Conservation (phyloP, 345 rosid species). For the Eucalyptus fibrosa region DNA sequence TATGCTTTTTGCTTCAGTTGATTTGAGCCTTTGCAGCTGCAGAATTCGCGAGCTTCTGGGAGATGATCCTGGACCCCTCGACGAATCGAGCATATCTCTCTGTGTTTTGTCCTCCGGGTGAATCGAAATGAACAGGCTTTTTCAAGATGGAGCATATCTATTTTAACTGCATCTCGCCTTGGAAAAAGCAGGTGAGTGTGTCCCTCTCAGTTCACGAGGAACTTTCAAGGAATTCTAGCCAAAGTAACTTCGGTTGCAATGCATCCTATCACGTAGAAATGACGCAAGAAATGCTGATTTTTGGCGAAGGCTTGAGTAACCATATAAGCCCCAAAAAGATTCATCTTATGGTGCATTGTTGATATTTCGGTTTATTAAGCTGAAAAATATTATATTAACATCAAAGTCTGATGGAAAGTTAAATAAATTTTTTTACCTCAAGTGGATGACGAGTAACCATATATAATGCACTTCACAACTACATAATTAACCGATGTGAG, state of each 20-base stretch:
- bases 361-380: not conserved
- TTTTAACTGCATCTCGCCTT: not conserved
- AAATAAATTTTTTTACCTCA: rapidly evolving
- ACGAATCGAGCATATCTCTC: not conserved
- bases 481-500: rapidly evolving
- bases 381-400: not conserved
- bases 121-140: not conserved
- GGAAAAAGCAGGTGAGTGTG: not conserved
- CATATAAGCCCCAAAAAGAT: not conserved
- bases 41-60: not conserved
- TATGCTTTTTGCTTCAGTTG: not conserved
- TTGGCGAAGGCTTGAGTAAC: not conserved
- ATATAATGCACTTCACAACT: not conserved
- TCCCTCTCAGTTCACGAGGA: not conserved
- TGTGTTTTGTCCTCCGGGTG: not conserved
- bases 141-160: not conserved
- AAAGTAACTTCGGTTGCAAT: not conserved
- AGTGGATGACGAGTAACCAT: rapidly evolving
- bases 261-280: not conserved
- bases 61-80: not conserved
- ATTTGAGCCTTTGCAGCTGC: not conserved
- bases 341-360: not conserved
- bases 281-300: not conserved
- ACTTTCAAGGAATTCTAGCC: not conserved
- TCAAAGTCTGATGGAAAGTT: not conserved